Evolutionary conservation across 108 stramenopile genomes (phyloP).

Genomic region (Cyclotella kingstonii): DNA sequence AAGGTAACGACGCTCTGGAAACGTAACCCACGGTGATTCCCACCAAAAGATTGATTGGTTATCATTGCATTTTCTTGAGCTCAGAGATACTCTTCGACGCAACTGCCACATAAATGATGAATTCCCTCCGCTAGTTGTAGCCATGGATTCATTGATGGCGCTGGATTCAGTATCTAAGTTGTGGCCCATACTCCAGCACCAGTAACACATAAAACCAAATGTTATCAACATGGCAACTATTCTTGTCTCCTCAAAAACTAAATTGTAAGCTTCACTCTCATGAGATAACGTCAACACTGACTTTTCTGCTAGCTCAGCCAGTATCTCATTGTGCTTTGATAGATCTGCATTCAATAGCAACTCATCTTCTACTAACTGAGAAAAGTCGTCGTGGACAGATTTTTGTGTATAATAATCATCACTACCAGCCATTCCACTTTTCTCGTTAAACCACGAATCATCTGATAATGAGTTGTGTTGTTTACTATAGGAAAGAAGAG

Average conservation of each 20-base stretch:
- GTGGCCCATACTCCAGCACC: slow-evolving; percentile 58
- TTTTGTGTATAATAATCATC: slow-evolving; percentile 9
- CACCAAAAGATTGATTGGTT: slow-evolving; percentile 51
- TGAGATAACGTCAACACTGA: slow-evolving; percentile 53
- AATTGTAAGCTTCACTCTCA: slow-evolving; percentile 44
- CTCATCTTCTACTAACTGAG: slow-evolving; percentile 21
- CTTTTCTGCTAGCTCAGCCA: slow-evolving; percentile 48
- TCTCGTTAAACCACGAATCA: slow-evolving; percentile 25
- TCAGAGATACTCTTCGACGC: slow-evolving; percentile 9
- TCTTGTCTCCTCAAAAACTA: slow-evolving; percentile 46
- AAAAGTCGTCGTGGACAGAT: slow-evolving; percentile 9
- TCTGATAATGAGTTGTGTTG: slow-evolving; percentile 13
- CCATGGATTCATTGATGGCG: neutral
- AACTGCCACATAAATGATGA: neutral
- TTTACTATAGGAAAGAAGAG: slow-evolving; percentile 38
- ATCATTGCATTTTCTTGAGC: slow-evolving; percentile 17
- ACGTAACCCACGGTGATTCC: slow-evolving; percentile 72
- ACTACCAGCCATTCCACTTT: slow-evolving; percentile 3
- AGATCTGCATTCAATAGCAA: slow-evolving; percentile 33
- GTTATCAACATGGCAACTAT: slow-evolving; percentile 48
- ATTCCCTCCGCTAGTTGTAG: slow-evolving; percentile 5
- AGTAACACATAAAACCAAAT: slow-evolving; percentile 53
- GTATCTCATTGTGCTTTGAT: slow-evolving; percentile 25
- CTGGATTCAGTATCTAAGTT: slow-evolving; percentile 10
- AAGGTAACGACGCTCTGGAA: slow-evolving; percentile 79